Evolutionary conservation across 352 stramenopile genomes (phyloP), one percentile per base, ranked within the genome.

Genomic region (Phytophthora chlamydospora): DNA sequence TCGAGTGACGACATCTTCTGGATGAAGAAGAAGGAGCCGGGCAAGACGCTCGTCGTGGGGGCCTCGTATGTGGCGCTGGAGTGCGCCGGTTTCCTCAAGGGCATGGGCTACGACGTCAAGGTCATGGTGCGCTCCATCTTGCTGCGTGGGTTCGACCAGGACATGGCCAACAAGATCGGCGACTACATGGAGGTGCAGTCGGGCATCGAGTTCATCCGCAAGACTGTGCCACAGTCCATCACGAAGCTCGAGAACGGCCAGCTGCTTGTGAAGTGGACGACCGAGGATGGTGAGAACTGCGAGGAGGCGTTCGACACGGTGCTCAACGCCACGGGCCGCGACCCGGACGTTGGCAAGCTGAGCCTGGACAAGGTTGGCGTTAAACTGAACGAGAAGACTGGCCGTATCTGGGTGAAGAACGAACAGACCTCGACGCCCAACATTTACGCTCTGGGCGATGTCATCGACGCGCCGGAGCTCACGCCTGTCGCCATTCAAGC

Each of bases 61-160:
- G 97, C 95, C 4, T 98, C 94, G 8, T 99, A 99, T 77, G 98
- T 99, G 45, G 94, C 92, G 51, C 88, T 99, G 17, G 97, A 99
- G 78, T 99, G 96, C 61, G 97, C 97, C 29, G 97, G 97, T 29
- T 99, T 99, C 68, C 69, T 99, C 34, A 94, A 91, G 32, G 95
- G 94, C 55, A 87, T 99, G 65, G 96, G 96, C 45, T 98, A 95
- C 66, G 94, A 99, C 70, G 95, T 98, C 14, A 99, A 97, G 51
- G 85, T 99, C 47, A 98, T 98, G 68, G 96, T 99, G 12, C 91
- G 97, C 42, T 98, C 92, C 19, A 98, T 99, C 52, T 75, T 99
- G 16, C 80, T 99, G 40, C 90, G 97, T 61, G 93, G 96, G 27
- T 99, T 99, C 72, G 97, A 99, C 84, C 77, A 97, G 51, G 96